These are phyloP conservation scores for Penicillium sp. DNA, from an alignment of 2,329 filamentous ascomycete species.

Conservation along the genomic window DNA sequence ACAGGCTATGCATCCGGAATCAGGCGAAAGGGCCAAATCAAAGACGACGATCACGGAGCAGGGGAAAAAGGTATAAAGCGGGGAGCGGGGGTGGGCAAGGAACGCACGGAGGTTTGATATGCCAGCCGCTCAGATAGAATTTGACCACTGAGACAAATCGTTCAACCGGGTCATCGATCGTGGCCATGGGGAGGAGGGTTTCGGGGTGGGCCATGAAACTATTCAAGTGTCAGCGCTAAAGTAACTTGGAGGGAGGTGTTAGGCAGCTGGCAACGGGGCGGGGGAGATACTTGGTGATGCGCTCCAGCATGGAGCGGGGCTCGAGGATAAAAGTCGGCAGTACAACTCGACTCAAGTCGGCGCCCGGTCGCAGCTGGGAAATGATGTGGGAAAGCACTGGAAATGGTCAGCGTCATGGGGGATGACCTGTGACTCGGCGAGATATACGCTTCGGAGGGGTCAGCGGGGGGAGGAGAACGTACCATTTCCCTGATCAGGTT, in stretches of 20 bases:
- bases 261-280: not conserved
- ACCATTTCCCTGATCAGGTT: conserved; percentile 95
- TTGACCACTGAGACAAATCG: conserved; percentile 95
- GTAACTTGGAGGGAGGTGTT: conserved; percentile 1
- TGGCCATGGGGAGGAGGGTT: conserved; percentile 84
- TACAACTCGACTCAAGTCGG: conserved; percentile 91
- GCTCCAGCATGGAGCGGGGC: conserved; percentile 95
- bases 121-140: conserved; percentile 98
- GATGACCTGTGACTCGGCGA: no score
- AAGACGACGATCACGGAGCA: not conserved
- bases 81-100: not conserved
- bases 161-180: conserved; percentile 84
- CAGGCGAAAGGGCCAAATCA: not conserved
- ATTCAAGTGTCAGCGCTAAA: conserved; percentile 10
- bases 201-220: conserved; percentile 99
- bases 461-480: conserved; percentile 36
- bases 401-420: not conserved
- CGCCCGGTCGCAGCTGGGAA: conserved; percentile 91
- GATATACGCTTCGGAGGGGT: not conserved
- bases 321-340: conserved; percentile 98
- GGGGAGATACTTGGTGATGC: conserved; percentile 86
- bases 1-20: not conserved
- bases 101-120: conserved; percentile 92
- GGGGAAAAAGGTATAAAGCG: not conserved
- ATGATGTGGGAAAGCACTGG: conserved; percentile 95